Base-by-base conservation (phyloP, 441 rosid species). In the Erodium texanum region DNA sequence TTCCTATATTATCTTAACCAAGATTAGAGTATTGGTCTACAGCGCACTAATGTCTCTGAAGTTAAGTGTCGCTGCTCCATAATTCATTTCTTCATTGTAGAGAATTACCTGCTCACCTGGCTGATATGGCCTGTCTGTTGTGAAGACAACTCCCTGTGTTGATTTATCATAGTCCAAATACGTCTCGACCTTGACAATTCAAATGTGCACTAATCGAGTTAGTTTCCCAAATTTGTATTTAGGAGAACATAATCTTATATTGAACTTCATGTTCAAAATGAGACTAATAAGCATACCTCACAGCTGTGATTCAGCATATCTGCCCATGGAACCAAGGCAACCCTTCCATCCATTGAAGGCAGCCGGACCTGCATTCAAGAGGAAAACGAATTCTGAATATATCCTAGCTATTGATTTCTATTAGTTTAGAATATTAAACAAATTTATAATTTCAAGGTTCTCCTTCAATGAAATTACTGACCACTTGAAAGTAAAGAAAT, bases 281-380 rank as follows among this genome's bases (percentile, higher is more conserved):
- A 18, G 41, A 76, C 52, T 38, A 27, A 45, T 45, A 65, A 36
- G 68, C 70, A 70, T 80, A 89, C 97, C 90, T 91, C 96, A 81
- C 96, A 89, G 70, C 87, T 91, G 76, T 94, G 97, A 75, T 94
- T 94, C 74, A 94, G 83, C 99, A 94, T 94, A 74, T 91, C 99
- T 71, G 97, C 99, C 99, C 97, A 94, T 62, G 99, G 99, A 78
- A 91, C 92, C 92, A 91, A 78, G 65, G 96, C 97, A 77, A 94
- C 93, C 77, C 76, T 88, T 79, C 86, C 97, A 71, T 85, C 91
- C 97, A 94, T 87, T 48, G 96, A 89, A 16, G 99, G 99, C 76
- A 91, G 77, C 71, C 96, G 90, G 61, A 93, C 99, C 99, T 90
- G 78, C 68, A 66, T 65, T 54, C 4, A 38, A 32, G 43, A 71